Base-by-base conservation (phyloP, 2,329 filamentous ascomycete species). In the Colletotrichum plurivorum region DNA sequence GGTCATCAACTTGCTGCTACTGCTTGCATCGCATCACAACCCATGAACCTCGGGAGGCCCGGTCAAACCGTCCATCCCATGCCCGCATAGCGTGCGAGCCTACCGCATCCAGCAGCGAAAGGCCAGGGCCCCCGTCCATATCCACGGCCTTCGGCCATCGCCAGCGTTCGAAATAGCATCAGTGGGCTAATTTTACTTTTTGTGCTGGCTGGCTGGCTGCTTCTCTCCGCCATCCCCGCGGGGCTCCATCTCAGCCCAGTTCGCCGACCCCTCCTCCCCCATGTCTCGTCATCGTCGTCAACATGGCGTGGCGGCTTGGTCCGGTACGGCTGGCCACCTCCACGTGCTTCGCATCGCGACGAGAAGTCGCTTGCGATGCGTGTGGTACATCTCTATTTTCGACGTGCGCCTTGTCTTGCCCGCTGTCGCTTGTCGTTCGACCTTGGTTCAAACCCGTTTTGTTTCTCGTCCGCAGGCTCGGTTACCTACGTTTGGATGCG, bases 161-260 rank as follows among this genome's bases (percentile, higher is more conserved):
- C 51, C 39, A 58, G 41, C 54, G 46, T 62, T 67, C 63, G 60
- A 68, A 67, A 68, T 64, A 68, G 65, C 46, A 64, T 63, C 59
- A 54, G 10, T 31, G 60, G 53, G 53, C 65, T 68, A 64, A 68
- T 54, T 68, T 46, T 68, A 64, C 48, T 31, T 54, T 41, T 46
- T 54, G 27, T 36, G 41, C 22, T 56, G 48, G 53, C n/a, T 48
- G 36, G 43, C 20, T 43, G 13, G 13, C 41, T 15, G 13, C 16
- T n/a, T 15, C 41, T 43, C 41, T 43, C 41, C 39, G 10, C 39
- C 39, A 41, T 41, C 2, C 13, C 41, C 13, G 41, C 31, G 31
- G 31, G 31, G 8, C 10, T 10, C 27, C 31, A 36, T 36, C 31
- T 36, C 31, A 36, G 31, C 31, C 31, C 31, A 36, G 31, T 9